Conservation (phyloP, 352 stramenopile species). For the Phytophthora foliorum region DNA sequence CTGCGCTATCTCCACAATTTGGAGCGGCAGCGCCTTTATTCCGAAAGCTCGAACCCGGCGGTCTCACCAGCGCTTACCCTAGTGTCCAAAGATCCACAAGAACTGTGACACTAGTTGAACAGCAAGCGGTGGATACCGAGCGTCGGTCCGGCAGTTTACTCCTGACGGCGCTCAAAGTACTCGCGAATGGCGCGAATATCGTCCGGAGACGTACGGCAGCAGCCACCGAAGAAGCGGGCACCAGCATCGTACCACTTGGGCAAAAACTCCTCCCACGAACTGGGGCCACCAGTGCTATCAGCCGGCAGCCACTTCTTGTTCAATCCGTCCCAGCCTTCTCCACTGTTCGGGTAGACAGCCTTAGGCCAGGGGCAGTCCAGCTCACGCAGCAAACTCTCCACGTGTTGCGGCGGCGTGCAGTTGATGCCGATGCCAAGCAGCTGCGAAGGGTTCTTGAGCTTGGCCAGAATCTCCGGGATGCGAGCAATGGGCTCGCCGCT, state of each 20-base stretch:
- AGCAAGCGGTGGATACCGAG: conserved; percentile 37
- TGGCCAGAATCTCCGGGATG: conserved; percentile 51
- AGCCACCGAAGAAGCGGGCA: conserved; percentile 83
- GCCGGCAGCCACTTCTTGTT: conserved; percentile 79
- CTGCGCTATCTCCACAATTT: conserved; percentile 43
- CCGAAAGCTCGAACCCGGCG: conserved; percentile 29
- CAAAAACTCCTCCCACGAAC: conserved; percentile 65
- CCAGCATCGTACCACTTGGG: conserved; percentile 78
- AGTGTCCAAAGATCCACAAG: conserved; percentile 3
- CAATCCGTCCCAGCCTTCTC: conserved; percentile 81
- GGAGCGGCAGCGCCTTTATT: conserved; percentile 28
- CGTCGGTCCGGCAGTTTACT: conserved; percentile 21
- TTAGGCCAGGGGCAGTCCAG: conserved; percentile 63
- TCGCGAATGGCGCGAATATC: conserved; percentile 75
- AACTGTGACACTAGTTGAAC: conserved; percentile 7
- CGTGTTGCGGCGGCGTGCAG: conserved; percentile 82
- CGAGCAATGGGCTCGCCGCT: conserved; percentile 66
- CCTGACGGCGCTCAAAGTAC: conserved; percentile 48
- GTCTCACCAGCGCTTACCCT: conserved; percentile 38
- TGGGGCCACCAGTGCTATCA: conserved; percentile 42
- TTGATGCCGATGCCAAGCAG: conserved; percentile 88
- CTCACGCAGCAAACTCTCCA: conserved; percentile 65
- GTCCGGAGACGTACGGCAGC: conserved; percentile 80
- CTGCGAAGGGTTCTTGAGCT: conserved; percentile 62
- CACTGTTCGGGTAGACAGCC: conserved; percentile 89